Evolutionary conservation across 164 flowering plant genomes (phyloP), one percentile per base, ranked within the genome.

Genomic region (Annona cherimola): DNA sequence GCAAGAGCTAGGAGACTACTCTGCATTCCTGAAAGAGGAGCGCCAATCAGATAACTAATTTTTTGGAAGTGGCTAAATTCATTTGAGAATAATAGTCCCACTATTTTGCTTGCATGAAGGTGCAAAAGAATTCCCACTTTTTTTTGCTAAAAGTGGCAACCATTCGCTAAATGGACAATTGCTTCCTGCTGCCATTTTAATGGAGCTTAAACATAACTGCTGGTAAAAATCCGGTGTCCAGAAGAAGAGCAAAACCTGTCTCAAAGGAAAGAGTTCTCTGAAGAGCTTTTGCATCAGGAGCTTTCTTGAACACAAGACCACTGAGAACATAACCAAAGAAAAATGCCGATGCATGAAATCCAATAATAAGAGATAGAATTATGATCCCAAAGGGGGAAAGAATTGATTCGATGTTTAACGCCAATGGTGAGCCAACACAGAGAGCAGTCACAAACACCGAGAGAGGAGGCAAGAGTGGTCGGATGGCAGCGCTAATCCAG

Each of bases 1-100:
- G 98, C 97, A 76, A 91, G 97, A 45, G 94, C 98, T 61, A 93
- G 82, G 75, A 92, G 96, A 83, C 99, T 94, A 79, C 99, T 92
- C 75, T 92, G 98, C 98, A 94, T 94, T 67, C 98, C 98, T 92
- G 81, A 55, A 42, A 68, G 73, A 43, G 62, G 67, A 9, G 59
- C 4, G 40, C 39, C 71, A 63, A 45, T 35, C 57, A 50, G 57
- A 50, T 50, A 50, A 16, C 57, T 5, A 3, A 5, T 11, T 50
- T 11, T 8, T 50, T 50, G 57, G 57, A 8, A 9, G 57, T 50
- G 14, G 14, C 9, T 50, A 50, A 50, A 50, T 50, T 50, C 14
- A 8, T 9, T 50, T 50, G 57, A 50, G 57, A 2, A 50, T 2
- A 50, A 50, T 50, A 16, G 57, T 26, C 57, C 57, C 14, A 16